Evolutionary conservation across 768 basidiomycete species (phyloP).

Genomic region (Candolleomyces efflorescens): DNA sequence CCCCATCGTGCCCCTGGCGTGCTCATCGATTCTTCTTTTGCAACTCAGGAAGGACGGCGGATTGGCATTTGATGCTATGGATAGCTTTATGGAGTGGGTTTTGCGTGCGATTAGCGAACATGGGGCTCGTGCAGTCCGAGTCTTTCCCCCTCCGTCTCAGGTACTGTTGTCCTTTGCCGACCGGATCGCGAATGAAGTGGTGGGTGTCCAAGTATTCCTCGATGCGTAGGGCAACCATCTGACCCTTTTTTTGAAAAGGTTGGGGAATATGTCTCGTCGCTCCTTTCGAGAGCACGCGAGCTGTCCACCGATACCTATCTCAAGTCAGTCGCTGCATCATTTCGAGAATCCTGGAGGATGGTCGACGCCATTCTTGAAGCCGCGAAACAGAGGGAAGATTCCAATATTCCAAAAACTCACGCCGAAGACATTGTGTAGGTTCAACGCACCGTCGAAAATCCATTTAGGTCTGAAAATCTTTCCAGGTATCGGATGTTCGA

Average conservation of each 20-base stretch:
- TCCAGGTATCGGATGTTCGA: constrained; percentile 92
- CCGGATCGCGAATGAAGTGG: constrained; percentile 80
- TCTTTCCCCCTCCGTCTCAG: constrained; percentile 78
- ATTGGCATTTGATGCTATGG: constrained; percentile 92
- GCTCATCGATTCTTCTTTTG: constrained; percentile 4
- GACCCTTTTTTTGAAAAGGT: constrained; percentile 41
- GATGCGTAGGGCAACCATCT: neutral
- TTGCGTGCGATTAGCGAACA: constrained; percentile 64
- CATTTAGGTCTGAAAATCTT: constrained; percentile 9
- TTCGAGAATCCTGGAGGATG: constrained; percentile 83
- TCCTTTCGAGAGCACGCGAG: constrained; percentile 74
- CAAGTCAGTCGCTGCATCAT: constrained; percentile 84
- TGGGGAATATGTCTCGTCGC: constrained; percentile 78
- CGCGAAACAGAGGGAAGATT: constrained; percentile 35
- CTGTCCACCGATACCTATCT: constrained; percentile 70
- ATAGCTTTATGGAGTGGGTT: constrained; percentile 75
- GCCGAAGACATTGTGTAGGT: constrained; percentile 85
- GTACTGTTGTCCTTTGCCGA: constrained; percentile 84
- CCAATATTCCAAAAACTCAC: constrained; percentile 41
- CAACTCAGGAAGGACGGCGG: constrained; percentile 50
- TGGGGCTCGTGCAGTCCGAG: constrained; percentile 74
- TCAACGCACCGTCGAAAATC: neutral
- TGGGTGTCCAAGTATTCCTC: constrained; percentile 20
- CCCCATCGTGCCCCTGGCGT: neutral
- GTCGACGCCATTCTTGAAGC: constrained; percentile 72